Percentiles rank a stretch among this genome's conserved stretches.
phyloP scores from a whole-genome alignment of 805 yeast species.

The Saturnispora hagleri region DNA sequence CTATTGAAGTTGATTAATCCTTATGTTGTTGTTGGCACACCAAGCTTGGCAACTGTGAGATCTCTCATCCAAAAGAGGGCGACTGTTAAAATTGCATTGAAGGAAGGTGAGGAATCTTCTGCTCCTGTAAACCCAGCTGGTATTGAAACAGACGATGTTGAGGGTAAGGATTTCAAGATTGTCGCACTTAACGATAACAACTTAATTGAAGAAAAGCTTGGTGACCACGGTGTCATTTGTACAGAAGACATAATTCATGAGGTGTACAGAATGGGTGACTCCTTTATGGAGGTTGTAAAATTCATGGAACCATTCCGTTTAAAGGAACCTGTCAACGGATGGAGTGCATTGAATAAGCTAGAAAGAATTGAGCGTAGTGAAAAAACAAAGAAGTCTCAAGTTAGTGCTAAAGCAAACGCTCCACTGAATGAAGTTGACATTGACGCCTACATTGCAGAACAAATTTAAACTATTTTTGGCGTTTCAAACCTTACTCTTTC shows the following conservation, averaged over 20 bases:
- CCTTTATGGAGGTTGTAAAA: constrained; percentile 48
- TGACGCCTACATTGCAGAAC: constrained; percentile 56
- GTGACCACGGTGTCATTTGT: constrained; percentile 65
- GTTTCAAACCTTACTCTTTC: neutral
- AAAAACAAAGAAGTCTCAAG: constrained; percentile 36
- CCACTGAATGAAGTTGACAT: constrained; percentile 65
- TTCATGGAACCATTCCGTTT: constrained; percentile 66
- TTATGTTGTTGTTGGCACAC: constrained; percentile 63
- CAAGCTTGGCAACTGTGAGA: constrained; percentile 66
- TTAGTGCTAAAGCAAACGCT: constrained; percentile 55
- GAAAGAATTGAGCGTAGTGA: constrained; percentile 51
- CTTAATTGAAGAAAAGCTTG: constrained; percentile 62
- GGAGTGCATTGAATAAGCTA: constrained; percentile 63
- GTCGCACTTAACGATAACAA: constrained; percentile 63
- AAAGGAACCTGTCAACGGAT: constrained; percentile 62
- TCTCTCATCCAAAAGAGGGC: constrained; percentile 72
- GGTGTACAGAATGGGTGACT: constrained; percentile 51
- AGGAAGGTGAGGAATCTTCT: constrained; percentile 13
- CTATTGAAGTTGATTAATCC: constrained; percentile 62
- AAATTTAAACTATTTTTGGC: constrained; percentile 25
- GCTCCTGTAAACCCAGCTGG: constrained; percentile 8
- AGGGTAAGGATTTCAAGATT: constrained; percentile 17
- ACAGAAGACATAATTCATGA: constrained; percentile 75
- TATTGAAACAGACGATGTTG: constrained; percentile 8
- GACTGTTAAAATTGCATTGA: constrained; percentile 31